Base-by-base conservation (phyloP, 2,329 filamentous ascomycete genomes). In the Stachybotrys chlorohalonatus region DNA sequence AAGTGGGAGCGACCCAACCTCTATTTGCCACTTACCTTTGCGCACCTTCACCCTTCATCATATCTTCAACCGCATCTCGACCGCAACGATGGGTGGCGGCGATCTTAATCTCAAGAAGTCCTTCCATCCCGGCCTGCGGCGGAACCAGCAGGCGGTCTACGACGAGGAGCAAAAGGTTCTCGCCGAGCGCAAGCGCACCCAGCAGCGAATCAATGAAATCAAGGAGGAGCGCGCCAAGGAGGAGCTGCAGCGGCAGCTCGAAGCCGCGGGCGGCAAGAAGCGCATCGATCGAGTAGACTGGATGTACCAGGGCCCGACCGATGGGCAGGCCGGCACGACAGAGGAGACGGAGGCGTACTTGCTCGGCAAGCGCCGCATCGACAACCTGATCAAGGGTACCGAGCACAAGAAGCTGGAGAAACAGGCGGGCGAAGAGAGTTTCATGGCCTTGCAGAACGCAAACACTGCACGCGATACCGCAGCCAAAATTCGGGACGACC, bases 311-410 rank as follows among this genome's bases (percentile, higher is more conserved):
- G 93, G 93, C 1, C 91, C 94, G 7, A 87, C 86, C 52, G 78
- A 82, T 64, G 89, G 90, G 42, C 86, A 89, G 65, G 76, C 78
- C n/a, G 87, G 87, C 32, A 89, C 83, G 46, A 83, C 81, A 5
- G 93, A 96, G 69, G 94, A 97, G 72, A 91, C 90, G 74, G 94
- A 99, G 67, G 90, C 89, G 5, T 99, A 95, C 68, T 73, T 99
- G 1, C 78, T 99, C 13, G 94, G 94, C 53, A 97, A 96, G 76
- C 81, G 94, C 56, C 82, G 92, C 56, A 93, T 99, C 68, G 93
- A 97, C 74, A 85, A 86, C 11, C 69, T 84, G 39, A 78, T 99
- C 54, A 83, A 94, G 68, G 89, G 88, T 51, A 86, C 86, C 46
- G 90, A 95, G 51, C 83, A 83, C 61, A 87, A 94, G 68, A 88